phyloP scores from a whole-genome alignment of 2,329 filamentous ascomycete species.

The Colletotrichum horii region DNA sequence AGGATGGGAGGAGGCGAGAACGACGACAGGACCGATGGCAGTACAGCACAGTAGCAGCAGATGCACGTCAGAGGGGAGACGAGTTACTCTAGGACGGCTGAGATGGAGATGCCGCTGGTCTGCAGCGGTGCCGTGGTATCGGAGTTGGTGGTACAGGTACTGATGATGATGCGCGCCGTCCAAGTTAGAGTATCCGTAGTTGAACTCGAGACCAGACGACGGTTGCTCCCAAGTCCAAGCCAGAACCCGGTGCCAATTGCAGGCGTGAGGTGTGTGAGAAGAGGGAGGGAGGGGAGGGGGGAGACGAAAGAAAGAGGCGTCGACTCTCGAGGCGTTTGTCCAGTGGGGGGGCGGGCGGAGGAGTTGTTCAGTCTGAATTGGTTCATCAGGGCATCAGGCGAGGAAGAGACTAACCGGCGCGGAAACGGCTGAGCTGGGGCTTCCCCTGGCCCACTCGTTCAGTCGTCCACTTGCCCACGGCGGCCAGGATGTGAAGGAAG shows the following conservation, averaged over 20 bases:
- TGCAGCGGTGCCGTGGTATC: neutral
- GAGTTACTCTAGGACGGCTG: neutral
- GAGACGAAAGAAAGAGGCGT: neutral
- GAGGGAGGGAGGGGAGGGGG: neutral
- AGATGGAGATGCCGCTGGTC: neutral
- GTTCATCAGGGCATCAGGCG: neutral
- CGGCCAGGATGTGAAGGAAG: neutral
- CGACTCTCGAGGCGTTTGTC: neutral
- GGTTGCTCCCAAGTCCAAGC: neutral
- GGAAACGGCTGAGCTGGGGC: constrained; percentile 13
- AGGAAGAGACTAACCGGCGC: neutral
- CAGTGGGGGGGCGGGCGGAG: neutral
- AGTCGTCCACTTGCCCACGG: neutral
- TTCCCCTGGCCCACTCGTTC: neutral
- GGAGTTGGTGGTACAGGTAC: neutral
- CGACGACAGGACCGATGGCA: neutral
- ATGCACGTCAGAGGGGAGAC: neutral
- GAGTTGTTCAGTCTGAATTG: neutral
- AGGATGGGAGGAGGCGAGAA: neutral
- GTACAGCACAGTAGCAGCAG: neutral
- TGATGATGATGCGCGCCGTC: neutral
- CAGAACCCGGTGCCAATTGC: neutral
- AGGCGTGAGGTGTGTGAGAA: neutral
- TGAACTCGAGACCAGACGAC: neutral
- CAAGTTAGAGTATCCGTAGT: neutral